phyloP scores from a whole-genome alignment of 495 filamentous ascomycete species.

The Podospora pseudopauciseta region DNA sequence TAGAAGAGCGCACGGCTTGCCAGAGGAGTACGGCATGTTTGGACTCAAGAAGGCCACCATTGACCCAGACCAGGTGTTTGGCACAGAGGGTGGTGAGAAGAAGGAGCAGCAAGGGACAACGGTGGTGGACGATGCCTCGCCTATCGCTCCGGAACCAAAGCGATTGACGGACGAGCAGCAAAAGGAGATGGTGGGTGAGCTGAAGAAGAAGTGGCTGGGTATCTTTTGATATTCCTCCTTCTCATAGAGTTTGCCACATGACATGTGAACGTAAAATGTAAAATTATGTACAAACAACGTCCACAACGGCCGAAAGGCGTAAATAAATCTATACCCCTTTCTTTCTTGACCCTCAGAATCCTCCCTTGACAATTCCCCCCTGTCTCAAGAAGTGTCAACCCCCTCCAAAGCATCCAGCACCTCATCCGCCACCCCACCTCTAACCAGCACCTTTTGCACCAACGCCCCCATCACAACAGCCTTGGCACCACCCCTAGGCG shows the following conservation, averaged over 20 bases:
- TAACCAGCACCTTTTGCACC: constrained; percentile 60
- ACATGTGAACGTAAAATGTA: constrained; percentile 4
- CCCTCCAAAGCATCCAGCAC: constrained; percentile 73
- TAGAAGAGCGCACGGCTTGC: constrained; percentile 76
- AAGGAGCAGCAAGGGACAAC: background rate
- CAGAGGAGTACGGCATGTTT: constrained; percentile 48
- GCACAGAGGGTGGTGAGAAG: constrained; percentile 6
- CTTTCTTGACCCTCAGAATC: background rate
- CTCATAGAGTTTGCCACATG: background rate
- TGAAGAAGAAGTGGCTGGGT: constrained; percentile 42
- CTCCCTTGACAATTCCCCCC: too few species aligned
- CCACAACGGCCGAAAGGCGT: background rate
- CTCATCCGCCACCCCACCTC: constrained; percentile 78
- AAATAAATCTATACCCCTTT: constrained; percentile 1
- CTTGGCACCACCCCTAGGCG: constrained; percentile 71
- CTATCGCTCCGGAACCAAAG: constrained; percentile 2
- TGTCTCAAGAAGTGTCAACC: constrained; percentile 40
- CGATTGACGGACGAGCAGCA: constrained; percentile 16
- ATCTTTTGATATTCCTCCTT: constrained; percentile 36
- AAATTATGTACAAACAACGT: background rate
- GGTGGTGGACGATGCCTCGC: constrained; percentile 4
- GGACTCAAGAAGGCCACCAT: constrained; percentile 19
- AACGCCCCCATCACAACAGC: constrained; percentile 62
- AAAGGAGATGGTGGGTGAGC: constrained; percentile 13
- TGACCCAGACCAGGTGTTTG: constrained; percentile 9